Percentiles rank a stretch among this genome's conserved stretches.
Evolutionary conservation across 768 basidiomycete genomes (phyloP).

Genomic region (Mrakia gelida): DNA sequence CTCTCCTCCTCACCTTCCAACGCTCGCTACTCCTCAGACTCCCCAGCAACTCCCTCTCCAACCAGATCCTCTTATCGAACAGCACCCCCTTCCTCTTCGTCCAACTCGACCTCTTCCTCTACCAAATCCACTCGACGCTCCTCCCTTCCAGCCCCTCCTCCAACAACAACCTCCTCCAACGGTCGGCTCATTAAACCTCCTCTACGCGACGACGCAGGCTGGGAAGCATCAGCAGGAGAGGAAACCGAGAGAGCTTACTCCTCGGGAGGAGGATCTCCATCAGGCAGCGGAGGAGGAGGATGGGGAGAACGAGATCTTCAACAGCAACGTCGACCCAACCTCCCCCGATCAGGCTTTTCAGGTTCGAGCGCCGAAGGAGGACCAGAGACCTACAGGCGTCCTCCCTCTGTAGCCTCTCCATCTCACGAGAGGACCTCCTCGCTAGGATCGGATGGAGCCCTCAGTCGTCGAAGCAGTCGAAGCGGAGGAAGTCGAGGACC

Average conservation of each 20-base stretch:
- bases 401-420: neutral
- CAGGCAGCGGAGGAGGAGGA: neutral
- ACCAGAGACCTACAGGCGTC: neutral
- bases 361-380: neutral
- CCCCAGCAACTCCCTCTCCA: neutral
- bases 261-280: neutral
- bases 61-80: conserved; percentile 1
- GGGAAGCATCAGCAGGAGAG: conserved; percentile 1
- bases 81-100: neutral
- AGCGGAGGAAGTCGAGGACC: conserved; percentile 1
- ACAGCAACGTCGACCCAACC: neutral
- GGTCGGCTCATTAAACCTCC: neutral
- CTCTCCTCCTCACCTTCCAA: neutral
- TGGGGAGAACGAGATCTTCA: neutral
- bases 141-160: conserved; percentile 2
- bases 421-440: conserved; percentile 6
- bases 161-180: neutral
- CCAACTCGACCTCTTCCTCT: neutral
- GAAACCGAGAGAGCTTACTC: conserved; percentile 2
- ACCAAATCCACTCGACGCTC: neutral
- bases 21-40: neutral
- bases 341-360: neutral
- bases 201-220: neutral
- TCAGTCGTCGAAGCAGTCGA: conserved; percentile 17
- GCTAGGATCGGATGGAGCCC: neutral